Conservation (phyloP, 2,329 filamentous ascomycete genomes). For the Penicillium sp. region DNA sequence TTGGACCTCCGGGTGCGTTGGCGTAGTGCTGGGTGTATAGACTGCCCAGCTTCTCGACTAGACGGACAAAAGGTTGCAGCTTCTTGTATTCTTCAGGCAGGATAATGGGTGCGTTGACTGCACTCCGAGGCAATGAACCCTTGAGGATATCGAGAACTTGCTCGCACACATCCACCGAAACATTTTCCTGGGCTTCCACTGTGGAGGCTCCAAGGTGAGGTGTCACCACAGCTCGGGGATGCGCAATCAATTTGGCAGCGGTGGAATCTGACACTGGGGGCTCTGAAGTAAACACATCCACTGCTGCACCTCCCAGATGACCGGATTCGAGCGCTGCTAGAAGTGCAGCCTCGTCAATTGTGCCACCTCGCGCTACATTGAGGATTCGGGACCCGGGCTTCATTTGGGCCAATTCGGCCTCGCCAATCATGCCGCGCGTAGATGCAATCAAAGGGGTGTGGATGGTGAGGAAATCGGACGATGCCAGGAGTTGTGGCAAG, state of each 20-base stretch:
- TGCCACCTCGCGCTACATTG: slow-evolving; percentile 79
- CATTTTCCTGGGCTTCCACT: slow-evolving; percentile 81
- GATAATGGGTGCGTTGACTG: slow-evolving; percentile 82
- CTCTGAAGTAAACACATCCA: slow-evolving; percentile 80
- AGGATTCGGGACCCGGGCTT: slow-evolving; percentile 73
- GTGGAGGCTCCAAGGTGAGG: slow-evolving; percentile 82
- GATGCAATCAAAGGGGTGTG: slow-evolving; percentile 80
- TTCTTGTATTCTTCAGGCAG: slow-evolving; percentile 79
- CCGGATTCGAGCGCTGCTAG: slow-evolving; percentile 71
- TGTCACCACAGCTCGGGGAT: slow-evolving; percentile 75
- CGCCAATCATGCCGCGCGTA: slow-evolving; percentile 74
- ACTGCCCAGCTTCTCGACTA: slow-evolving; percentile 78
- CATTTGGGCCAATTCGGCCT: slow-evolving; percentile 70
- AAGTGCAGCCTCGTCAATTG: slow-evolving; percentile 76
- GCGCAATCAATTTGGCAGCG: slow-evolving; percentile 66
- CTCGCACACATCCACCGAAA: slow-evolving; percentile 79
- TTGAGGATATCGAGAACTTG: slow-evolving; percentile 75
- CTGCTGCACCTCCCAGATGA: slow-evolving; percentile 74
- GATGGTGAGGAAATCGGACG: slow-evolving; percentile 77
- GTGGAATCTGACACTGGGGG: slow-evolving; percentile 67
- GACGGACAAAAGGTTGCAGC: slow-evolving; percentile 73
- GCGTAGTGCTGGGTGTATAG: slow-evolving; percentile 79
- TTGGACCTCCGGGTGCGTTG: slow-evolving; percentile 34
- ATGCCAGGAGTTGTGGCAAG: slow-evolving; percentile 65
- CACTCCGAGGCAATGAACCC: slow-evolving; percentile 73